Conservation (phyloP, 495 filamentous ascomycete genomes). For the Saxophila tyrrhenica region DNA sequence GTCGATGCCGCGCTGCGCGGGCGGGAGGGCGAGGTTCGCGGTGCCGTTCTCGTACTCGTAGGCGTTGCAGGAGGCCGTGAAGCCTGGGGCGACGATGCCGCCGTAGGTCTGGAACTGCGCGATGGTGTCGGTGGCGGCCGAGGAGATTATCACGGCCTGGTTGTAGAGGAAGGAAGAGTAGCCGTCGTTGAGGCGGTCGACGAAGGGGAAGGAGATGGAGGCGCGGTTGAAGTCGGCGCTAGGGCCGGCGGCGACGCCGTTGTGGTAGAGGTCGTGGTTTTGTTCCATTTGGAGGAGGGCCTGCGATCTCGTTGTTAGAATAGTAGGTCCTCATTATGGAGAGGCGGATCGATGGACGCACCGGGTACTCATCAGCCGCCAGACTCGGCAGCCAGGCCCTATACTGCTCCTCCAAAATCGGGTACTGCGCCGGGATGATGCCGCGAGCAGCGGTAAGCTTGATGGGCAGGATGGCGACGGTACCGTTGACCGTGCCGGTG, state of each 20-base stretch:
- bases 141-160: not conserved
- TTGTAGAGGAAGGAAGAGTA: not conserved
- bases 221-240: not conserved
- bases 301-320: too few relatives aligned
- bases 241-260: not conserved
- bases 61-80: not conserved
- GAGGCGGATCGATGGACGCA: too few relatives aligned
- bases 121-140: not conserved
- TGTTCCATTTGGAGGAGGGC: not conserved
- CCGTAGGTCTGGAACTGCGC: not conserved
- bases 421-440: not conserved
- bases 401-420: not conserved
- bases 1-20: not conserved
- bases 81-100: not conserved
- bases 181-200: not conserved
- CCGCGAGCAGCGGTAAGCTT: not conserved
- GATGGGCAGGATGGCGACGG: not conserved
- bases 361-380: not conserved
- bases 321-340: too few relatives aligned
- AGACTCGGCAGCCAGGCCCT: not conserved
- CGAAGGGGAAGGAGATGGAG: not conserved
- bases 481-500: not conserved
- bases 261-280: not conserved
- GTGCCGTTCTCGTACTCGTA: not conserved
- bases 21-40: not conserved